Percentiles rank a stretch among this genome's conserved stretches.
phyloP scores from a whole-genome alignment of 164 flowering plant genomes.

The Protea cynaroides region DNA sequence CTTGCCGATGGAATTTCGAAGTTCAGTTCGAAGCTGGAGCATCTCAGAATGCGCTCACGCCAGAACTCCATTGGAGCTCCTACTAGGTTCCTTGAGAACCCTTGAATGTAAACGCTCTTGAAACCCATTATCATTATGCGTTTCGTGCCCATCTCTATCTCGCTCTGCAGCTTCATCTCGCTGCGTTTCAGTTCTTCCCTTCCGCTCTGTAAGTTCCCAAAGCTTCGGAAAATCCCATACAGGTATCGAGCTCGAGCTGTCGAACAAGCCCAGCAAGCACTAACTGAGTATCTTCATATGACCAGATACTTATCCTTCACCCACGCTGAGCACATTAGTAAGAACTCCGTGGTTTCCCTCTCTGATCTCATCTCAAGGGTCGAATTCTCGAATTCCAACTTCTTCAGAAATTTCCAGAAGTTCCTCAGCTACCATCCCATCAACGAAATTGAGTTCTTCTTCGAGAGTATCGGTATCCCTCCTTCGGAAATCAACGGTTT shows the following conservation, averaged over 20 bases:
- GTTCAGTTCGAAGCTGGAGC: no score
- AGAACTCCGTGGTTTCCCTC: conserved; percentile 37
- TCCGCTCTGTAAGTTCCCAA: conserved; percentile 10
- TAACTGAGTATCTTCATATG: conserved; percentile 59
- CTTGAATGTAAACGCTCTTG: no score
- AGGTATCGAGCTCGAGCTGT: conserved; percentile 30
- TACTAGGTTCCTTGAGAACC: no score
- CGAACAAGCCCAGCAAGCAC: conserved; percentile 41
- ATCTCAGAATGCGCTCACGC: no score
- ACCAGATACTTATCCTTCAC: conserved; percentile 46
- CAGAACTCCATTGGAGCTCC: no score
- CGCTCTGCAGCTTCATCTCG: conserved; percentile 4
- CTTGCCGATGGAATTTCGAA: no score
- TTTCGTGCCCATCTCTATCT: conserved; percentile 2
- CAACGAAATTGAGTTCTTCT: conserved; percentile 60
- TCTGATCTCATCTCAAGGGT: conserved; percentile 29
- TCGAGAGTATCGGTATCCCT: conserved; percentile 60
- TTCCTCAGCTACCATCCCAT: conserved; percentile 66
- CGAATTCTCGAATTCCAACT: conserved; percentile 22
- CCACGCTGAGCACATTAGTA: conserved; percentile 57
- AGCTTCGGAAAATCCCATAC: conserved; percentile 23
- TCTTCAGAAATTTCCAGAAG: conserved; percentile 25
- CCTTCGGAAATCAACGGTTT: conserved; percentile 21
- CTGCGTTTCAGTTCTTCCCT: conserved; percentile 21
- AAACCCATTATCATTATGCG: conserved; percentile 7